Evolutionary conservation across 2,329 filamentous ascomycete species (phyloP), one percentile per base, ranked within the genome.

Genomic region (Ophiostoma ips): DNA sequence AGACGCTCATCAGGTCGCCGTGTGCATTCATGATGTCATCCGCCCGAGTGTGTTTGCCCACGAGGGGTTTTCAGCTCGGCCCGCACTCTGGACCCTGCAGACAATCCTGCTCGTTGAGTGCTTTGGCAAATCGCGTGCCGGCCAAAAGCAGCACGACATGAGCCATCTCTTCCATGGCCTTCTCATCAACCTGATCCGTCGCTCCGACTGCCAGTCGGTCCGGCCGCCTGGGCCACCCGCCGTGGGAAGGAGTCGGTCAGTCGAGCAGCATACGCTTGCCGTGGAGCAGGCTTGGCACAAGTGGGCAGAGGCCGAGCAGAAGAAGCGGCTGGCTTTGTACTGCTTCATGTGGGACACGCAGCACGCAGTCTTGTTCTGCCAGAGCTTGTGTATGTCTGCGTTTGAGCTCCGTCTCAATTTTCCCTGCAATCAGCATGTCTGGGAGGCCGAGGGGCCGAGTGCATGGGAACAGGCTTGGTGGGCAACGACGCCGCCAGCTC

Each of bases 291-390:
- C 48, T 30, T 56, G 54, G 54, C 30, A 15, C 3, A 24, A 21
- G 4, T 56, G 54, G 54, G 44, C 35, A 28, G 52, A 44, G 12
- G 51, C 46, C 3, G 55, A 56, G 28, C 49, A 56, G 28, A 56
- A 50, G 49, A 56, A 56, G 19, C 28, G 55, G 38, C 53, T 56
- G 3, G 55, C 55, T 1, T 37, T 56, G 12, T 37, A 47, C 30
- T 56, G 53, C 35, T 56, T 56, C 48, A 53, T 56, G 51, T 56
- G 55, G 55, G 55, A 56, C 46, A 56, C 55, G 2, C 53, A 56
- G 35, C 55, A 56, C 21, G 55, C 55, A 19, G 55, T 56, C 8
- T 53, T 56, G 19, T 56, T 56, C 38, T 56, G 55, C 48, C 55
- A 56, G 43, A 56, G 55, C 30, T 41, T 56, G n/a, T 56, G 55